Evolutionary conservation across 1,139 yeast genomes (phyloP).

Genomic region (Debaryomycetaceae sp.): DNA sequence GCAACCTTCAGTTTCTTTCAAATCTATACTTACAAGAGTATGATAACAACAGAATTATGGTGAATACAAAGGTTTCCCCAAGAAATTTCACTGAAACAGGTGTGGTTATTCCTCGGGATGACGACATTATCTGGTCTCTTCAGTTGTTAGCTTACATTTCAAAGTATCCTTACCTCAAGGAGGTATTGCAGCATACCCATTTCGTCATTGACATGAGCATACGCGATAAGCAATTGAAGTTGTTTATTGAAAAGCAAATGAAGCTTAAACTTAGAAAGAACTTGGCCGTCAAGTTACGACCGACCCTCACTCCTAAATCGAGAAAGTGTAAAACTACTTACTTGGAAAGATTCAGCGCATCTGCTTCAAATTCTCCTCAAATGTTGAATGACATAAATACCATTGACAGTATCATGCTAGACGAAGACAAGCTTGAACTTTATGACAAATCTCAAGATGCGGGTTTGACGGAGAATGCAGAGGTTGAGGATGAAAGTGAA

Average conservation of each 20-base stretch:
- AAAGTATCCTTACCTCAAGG: conserved; percentile 79
- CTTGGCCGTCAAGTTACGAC: conserved; percentile 27
- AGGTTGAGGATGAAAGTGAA: conserved; percentile 26
- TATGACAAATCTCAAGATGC: conserved; percentile 12
- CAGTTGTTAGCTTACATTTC: conserved; percentile 91
- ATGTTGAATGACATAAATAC: conserved; percentile 34
- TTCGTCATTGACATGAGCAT: conserved; percentile 53
- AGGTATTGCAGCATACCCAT: conserved; percentile 69
- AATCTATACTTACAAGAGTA: conserved; percentile 42
- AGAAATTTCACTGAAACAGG: conserved; percentile 69
- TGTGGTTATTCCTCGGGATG: conserved; percentile 80
- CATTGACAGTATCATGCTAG: conserved; percentile 31
- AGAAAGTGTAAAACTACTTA: conserved; percentile 20
- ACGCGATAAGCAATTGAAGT: conserved; percentile 40
- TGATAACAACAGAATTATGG: conserved; percentile 20
- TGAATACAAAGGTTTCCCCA: conserved; percentile 43
- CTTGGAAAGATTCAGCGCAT: conserved; percentile 29
- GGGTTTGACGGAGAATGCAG: conserved; percentile 21
- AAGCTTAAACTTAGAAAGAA: conserved; percentile 31
- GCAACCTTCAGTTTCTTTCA: conserved; percentile 38
- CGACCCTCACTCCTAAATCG: conserved; percentile 37
- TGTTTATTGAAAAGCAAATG: conserved; percentile 37
- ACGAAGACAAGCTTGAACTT: conserved; percentile 34
- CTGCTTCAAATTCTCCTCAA: conserved; percentile 43
- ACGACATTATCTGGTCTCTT: conserved; percentile 90